Evolutionary conservation across 2,329 filamentous ascomycete genomes (phyloP).

Genomic region (Pyrenochaeta sp.): DNA sequence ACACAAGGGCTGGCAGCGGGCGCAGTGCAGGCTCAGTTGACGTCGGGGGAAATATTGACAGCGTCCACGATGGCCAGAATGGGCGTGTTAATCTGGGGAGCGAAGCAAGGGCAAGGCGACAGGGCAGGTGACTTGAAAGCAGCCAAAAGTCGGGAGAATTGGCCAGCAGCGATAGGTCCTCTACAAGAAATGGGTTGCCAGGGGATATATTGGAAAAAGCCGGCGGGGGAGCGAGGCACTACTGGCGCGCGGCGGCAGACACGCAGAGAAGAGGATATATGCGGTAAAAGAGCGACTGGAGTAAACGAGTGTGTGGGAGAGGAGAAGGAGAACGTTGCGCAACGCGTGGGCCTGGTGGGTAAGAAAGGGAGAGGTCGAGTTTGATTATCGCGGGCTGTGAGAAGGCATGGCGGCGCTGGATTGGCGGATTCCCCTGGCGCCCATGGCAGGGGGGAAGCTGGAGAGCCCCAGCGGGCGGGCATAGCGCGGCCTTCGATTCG

Average conservation of each 20-base stretch:
- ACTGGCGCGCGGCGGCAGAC: conserved; percentile 18
- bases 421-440: conserved; percentile 26
- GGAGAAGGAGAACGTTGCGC: conserved; percentile 21
- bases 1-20: conserved; percentile 27
- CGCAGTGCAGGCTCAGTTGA: conserved; percentile 29
- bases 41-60: conserved; percentile 29
- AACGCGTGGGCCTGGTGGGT: conserved; percentile 25
- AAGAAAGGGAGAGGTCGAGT: conserved; percentile 30
- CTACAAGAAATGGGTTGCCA: conserved; percentile 32
- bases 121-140: conserved; percentile 37
- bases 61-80: conserved; percentile 29
- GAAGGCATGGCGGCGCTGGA: conserved; percentile 15
- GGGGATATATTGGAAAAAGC: conserved; percentile 41
- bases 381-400: conserved; percentile 31
- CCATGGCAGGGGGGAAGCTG: conserved; percentile 6
- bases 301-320: conserved; percentile 31
- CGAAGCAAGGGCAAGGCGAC: conserved; percentile 41
- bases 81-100: conserved; percentile 38
- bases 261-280: conserved; percentile 35
- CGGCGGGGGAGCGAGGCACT: conserved; percentile 31
- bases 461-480: conserved; percentile 16
- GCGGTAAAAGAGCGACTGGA: conserved; percentile 41
- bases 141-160: conserved; percentile 36
- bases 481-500: conserved; percentile 19
- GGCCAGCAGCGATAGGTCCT: conserved; percentile 32